Evolutionary conservation across 768 basidiomycete species (phyloP).

Genomic region (Xerocomellus dryophilus): DNA sequence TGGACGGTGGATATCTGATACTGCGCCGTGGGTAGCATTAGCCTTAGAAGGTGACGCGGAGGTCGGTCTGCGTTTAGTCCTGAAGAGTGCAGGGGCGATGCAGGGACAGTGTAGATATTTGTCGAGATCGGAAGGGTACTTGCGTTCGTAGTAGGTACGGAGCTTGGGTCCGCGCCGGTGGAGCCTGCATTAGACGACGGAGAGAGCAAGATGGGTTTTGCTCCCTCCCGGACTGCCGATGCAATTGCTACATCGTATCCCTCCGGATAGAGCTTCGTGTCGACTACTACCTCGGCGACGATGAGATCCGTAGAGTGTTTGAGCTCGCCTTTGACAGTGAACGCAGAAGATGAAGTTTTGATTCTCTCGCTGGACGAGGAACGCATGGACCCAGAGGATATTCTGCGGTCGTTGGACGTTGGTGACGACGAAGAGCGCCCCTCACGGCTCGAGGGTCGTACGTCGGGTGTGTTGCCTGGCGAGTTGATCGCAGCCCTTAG

Average conservation of each 20-base stretch:
- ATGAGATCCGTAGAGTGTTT: conserved; percentile 64
- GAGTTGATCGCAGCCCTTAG: conserved; percentile 37
- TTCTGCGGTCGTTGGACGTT: conserved; percentile 14
- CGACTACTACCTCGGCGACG: conserved; percentile 75
- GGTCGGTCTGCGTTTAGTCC: conserved; percentile 50
- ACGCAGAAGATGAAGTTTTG: conserved; percentile 46
- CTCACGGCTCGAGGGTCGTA: conserved; percentile 5
- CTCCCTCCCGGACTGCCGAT: conserved; percentile 42
- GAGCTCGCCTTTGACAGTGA: conserved; percentile 61
- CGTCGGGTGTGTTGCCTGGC: conserved; percentile 15
- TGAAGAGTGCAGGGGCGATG: conserved; percentile 78
- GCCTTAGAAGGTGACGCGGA: conserved; percentile 69
- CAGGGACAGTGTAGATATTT: conserved; percentile 72
- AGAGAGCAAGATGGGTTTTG: conserved; percentile 37
- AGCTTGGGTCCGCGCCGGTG: neutral
- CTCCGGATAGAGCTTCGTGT: conserved; percentile 74
- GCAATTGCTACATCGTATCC: conserved; percentile 61
- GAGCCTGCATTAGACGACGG: conserved; percentile 9
- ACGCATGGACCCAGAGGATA: conserved; percentile 27
- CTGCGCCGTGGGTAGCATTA: conserved; percentile 80
- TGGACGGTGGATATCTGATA: conserved; percentile 71
- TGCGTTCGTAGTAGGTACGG: neutral
- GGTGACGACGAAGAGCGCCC: conserved; percentile 27
- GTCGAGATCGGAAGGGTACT: conserved; percentile 51
- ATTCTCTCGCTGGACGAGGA: conserved; percentile 35